Conservation (phyloP, 140 eudicot genomes). For the Flaveria floridana region DNA sequence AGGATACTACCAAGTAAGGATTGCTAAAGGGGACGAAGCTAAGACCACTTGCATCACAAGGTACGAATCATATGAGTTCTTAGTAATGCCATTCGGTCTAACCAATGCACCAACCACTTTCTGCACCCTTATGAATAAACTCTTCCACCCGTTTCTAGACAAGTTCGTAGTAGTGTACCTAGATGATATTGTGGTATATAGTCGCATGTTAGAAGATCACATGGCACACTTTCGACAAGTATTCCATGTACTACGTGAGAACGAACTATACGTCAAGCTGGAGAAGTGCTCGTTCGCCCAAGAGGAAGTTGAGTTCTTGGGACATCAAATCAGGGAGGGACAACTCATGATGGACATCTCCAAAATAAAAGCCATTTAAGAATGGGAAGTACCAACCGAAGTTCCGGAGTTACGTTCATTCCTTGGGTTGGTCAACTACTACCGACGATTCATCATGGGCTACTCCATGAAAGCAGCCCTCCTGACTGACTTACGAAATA, state of each 20-base stretch:
- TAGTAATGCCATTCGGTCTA: not conserved
- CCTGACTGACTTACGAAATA: no score
- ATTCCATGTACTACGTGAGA: not conserved
- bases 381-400: constrained; percentile 21
- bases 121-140: not conserved
- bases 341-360: not conserved
- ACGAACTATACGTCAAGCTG: not conserved
- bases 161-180: not conserved
- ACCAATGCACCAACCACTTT: constrained; percentile 13
- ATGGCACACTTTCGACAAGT: not conserved
- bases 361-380: constrained; percentile 24
- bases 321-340: not conserved
- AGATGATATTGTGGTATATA: constrained; percentile 11
- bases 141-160: not conserved
- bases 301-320: constrained; percentile 24
- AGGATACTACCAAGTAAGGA: not conserved
- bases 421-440: constrained; percentile 28
- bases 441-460: constrained; percentile 15
- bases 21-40: not conserved
- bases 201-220: not conserved
- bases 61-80: not conserved
- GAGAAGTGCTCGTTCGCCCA: constrained; percentile 23
- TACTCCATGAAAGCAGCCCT: not conserved
- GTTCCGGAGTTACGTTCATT: not conserved
- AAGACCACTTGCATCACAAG: constrained; percentile 5